Base-by-base conservation (phyloP, 768 basidiomycete species). In the Phaeotremella fagi region DNA sequence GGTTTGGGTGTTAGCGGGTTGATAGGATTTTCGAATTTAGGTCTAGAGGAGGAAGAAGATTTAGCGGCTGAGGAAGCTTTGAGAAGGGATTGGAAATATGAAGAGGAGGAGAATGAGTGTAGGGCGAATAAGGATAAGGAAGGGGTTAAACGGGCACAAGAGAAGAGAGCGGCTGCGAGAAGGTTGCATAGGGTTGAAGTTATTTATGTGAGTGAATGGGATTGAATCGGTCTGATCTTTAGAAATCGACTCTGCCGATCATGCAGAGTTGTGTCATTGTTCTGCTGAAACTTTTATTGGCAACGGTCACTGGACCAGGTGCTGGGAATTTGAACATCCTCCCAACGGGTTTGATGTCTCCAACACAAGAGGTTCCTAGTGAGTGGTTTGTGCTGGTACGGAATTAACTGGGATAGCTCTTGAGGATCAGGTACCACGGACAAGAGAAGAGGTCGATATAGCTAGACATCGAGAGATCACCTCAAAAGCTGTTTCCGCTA, bases 381-480 rank as follows among this genome's bases (percentile, higher is more conserved):
- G 54, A 63, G 68, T 59, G 18, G 14, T 2, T 24, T 7, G 29
- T 3, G 41, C 20, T 27, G 27, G 26, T 28, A 38, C 2, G 9
- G 27, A 12, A 29, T 49, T 35, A 52, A 60, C 59, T 15, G 23
- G 25, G 20, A 76, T 15, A 27, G 29, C 61, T 51, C 64, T 60
- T 16, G 68, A 68, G 12, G 50, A 58, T 24, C 82, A 82, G 1
- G 85, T 87, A 1, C 67, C 75, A 2, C 86, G 83, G 3, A 87
- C 85, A 0, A 76, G 90, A 12, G 91, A 97, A 55, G 94, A 99
- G 63, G 83, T 88, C 45, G 95, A 99, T 69, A 86, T 92, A 26
- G 85, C 84, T 23, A 83, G 95, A 11, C 94, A 98, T 75, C 87
- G 94, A 33, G 95, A 99, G 75, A 92, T 99, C 62, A 95, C 89